Evolutionary conservation across 2,329 filamentous ascomycete genomes (phyloP).

Genomic region (Talaromyces sp.): DNA sequence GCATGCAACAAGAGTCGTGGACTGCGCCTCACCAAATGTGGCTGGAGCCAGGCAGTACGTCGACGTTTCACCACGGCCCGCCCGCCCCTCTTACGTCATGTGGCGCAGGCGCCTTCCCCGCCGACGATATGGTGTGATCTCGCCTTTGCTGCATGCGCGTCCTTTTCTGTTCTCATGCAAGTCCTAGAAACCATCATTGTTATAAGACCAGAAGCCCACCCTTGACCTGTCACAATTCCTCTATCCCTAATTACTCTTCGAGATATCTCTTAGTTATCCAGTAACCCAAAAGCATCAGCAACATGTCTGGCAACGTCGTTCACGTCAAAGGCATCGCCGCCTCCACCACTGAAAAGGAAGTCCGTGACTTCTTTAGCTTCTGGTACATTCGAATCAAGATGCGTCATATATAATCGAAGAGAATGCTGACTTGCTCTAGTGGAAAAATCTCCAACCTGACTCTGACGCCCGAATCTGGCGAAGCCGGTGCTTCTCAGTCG

Average conservation of each 20-base stretch:
- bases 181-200: background rate
- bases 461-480: slow-evolving; percentile 56
- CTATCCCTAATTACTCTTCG: background rate
- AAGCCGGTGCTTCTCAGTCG: slow-evolving; percentile 62
- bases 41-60: background rate
- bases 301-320: slow-evolving; percentile 64
- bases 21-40: background rate
- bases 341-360: slow-evolving; percentile 80
- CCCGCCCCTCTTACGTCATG: background rate
- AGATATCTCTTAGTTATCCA: background rate
- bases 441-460: slow-evolving; percentile 87
- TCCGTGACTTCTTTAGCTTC: slow-evolving; percentile 97
- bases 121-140: background rate
- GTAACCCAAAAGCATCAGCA: slow-evolving; percentile 9
- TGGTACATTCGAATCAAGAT: slow-evolving; percentile 51
- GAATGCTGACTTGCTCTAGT: slow-evolving; percentile 40
- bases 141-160: background rate
- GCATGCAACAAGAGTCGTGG: background rate
- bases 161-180: background rate
- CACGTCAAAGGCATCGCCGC: slow-evolving; percentile 84
- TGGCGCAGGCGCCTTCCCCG: background rate
- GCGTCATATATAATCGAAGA: slow-evolving; percentile 3
- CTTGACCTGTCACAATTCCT: background rate
- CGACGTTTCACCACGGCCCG: background rate
- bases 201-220: background rate